phyloP scores from a whole-genome alignment of 192 early-diverging fungal species.

The Physocladia obscura region DNA sequence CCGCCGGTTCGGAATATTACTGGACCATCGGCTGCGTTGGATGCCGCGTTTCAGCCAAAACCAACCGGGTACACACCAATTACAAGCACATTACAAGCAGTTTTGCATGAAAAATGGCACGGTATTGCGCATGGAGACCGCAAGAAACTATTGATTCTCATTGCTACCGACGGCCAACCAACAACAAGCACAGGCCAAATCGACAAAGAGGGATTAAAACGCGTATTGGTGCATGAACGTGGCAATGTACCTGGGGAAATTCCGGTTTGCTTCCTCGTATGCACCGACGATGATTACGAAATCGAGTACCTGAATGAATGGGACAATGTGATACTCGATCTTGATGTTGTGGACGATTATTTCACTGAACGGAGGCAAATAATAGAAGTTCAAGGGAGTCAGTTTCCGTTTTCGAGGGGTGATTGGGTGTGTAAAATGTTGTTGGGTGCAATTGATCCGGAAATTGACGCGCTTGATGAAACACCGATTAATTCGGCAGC shows the following conservation, averaged over 20 bases:
- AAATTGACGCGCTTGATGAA: slow-evolving; percentile 23
- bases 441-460: slow-evolving; percentile 16
- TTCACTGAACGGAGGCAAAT: slow-evolving; percentile 19
- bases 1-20: slow-evolving; percentile 7
- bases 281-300: slow-evolving; percentile 22
- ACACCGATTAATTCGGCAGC: background rate
- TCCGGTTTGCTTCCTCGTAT: slow-evolving; percentile 11
- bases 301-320: slow-evolving; percentile 21
- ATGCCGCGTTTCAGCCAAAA: background rate
- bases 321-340: slow-evolving; percentile 6
- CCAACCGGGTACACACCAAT: slow-evolving; percentile 22
- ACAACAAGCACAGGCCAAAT: background rate
- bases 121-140: background rate
- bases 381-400: background rate
- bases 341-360: slow-evolving; percentile 21
- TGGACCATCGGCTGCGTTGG: background rate
- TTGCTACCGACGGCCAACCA: slow-evolving; percentile 22
- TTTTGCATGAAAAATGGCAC: slow-evolving; percentile 3
- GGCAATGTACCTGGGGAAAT: slow-evolving; percentile 2
- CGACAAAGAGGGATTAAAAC: slow-evolving; percentile 12
- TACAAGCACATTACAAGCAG: slow-evolving; percentile 4
- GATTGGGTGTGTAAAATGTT: slow-evolving; percentile 29
- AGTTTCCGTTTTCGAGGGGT: slow-evolving; percentile 20
- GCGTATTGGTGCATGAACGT: slow-evolving; percentile 1
- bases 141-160: slow-evolving; percentile 18